Evolutionary conservation across 2,329 filamentous ascomycete species (phyloP), one percentile per base, ranked within the genome.

Genomic region (Arthrocladium fulminans): DNA sequence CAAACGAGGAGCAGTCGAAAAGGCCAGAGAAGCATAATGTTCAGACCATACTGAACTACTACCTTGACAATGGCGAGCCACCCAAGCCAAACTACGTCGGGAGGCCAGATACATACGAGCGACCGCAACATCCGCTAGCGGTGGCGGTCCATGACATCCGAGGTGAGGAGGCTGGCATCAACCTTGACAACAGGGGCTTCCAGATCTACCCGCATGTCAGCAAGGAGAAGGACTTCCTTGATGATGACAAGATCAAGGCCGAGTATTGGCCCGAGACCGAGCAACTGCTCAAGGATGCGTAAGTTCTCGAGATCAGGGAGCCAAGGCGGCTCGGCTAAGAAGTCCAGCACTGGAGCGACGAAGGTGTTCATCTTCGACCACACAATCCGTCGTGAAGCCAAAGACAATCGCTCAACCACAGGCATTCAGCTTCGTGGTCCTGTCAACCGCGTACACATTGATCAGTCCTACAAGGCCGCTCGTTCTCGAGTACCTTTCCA

Each of bases 351-450:
- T 13, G 78, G 77, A 2, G 77, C 72, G 13, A 65, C 73, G 2
- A 71, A 72, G 19, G 63, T 80, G 54, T 73, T 77, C 66, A 78
- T 81, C 60, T 83, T 82, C 59, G 76, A 80, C 64, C 77, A 81
- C 63, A 80, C 76, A 4, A 76, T 83, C 57, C 72, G 73, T n/a
- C 70, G 73, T 39, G 60, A 62, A 25, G 55, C 60, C 3, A 56
- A 51, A 29, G 66, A 70, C 38, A 52, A 52, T 12, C 51, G 50
- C 40, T 29, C 49, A 23, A 46, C 25, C 32, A 15, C 46, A 19
- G 34, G 61, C 1, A 52, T 55, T 7, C 62, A 65, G 45, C 48
- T 55, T 12, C 67, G 72, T 27, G 66, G 69, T 4, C 72, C 72
- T 2, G 72, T 74, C 1, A 68, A 70, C 50, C 65, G 72, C n/a